phyloP scores from a whole-genome alignment of 2,329 filamentous ascomycete species.

The Paecilomyces sp. region DNA sequence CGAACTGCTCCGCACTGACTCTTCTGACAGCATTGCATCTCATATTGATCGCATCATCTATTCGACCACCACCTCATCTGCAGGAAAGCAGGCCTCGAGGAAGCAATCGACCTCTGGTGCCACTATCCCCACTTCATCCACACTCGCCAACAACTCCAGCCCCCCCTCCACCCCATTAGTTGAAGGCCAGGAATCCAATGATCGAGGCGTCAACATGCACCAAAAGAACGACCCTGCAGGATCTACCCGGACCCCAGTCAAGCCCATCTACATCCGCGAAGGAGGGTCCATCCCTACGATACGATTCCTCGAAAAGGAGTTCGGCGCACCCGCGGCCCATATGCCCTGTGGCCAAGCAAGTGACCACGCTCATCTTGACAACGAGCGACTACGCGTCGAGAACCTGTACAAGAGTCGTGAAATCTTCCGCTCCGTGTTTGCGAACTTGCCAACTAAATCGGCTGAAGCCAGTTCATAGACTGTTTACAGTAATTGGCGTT shows the following conservation, averaged over 20 bases:
- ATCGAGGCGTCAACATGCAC: background rate
- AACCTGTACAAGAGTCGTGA: conserved; percentile 89
- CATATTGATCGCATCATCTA: conserved; percentile 32
- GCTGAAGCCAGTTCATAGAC: background rate
- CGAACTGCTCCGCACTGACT: conserved; percentile 25
- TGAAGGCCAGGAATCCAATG: background rate
- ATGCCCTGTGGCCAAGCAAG: conserved; percentile 91
- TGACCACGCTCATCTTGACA: conserved; percentile 88
- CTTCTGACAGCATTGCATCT: conserved; percentile 32
- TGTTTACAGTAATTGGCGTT: background rate
- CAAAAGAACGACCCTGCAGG: background rate
- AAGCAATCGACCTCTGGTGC: conserved; percentile 19
- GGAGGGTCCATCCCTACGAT: conserved; percentile 94
- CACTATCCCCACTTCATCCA: conserved; percentile 33
- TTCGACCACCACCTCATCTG: conserved; percentile 28
- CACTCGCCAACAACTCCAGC: conserved; percentile 22
- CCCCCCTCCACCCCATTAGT: background rate
- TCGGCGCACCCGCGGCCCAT: conserved; percentile 82
- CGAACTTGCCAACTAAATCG: conserved; percentile 45
- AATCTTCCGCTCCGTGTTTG: conserved; percentile 84
- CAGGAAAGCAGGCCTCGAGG: conserved; percentile 17
- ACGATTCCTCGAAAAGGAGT: conserved; percentile 89
- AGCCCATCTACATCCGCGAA: conserved; percentile 85
- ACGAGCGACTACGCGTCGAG: conserved; percentile 79
- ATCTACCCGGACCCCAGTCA: conserved; percentile 7